Evolutionary conservation across 257 asterid species (phyloP), one percentile per base, ranked within the genome.

Genomic region (Penstemon eatonii): DNA sequence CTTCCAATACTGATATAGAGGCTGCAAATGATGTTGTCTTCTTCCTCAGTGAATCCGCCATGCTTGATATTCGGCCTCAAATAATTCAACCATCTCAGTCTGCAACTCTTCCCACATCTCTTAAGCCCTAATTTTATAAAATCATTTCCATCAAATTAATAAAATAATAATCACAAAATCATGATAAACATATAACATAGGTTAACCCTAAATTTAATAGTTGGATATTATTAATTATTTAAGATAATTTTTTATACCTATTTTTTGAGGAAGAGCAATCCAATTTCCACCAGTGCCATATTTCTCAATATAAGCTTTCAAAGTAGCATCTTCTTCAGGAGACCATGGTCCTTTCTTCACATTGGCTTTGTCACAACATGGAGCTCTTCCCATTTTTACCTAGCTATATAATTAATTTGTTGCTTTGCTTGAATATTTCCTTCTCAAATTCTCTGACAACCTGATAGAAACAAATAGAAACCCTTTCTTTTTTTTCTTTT

Each of bases 261-360:
- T 84, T 74, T 93, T 93, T 71, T 84, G 97, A 53, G 98, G 98
- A 71, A 93, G 98, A n/a, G 98, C 97, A 72, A 92, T 88, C 98
- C 98, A 92, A 59, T 92, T 92, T 2, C 92, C 94, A 42, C 97
- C 95, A 12, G 95, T 90, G 45, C 98, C 96, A 51, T 80, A 62
- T 39, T 74, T 81, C 42, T 93, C 98, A 44, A 93, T 90, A 64
- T 93, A 93, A 0, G 84, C 89, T 75, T 93, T 93, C 73, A 93
- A 95, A 59, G 68, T 86, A 1, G 92, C 95, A 67, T 93, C 98
- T 85, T 93, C 98, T 69, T 93, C 98, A 36, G 97, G 94, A 10
- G 97, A 81, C 98, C 98, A 93, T 36, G 98, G 98, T 11, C 98
- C 98, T 58, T 77, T 92, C 81, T 92, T 92, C 75, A 92, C 98